Evolutionary conservation across 202 grass and related monocot genomes (phyloP).

Genomic region (Elaeis oleifera): DNA sequence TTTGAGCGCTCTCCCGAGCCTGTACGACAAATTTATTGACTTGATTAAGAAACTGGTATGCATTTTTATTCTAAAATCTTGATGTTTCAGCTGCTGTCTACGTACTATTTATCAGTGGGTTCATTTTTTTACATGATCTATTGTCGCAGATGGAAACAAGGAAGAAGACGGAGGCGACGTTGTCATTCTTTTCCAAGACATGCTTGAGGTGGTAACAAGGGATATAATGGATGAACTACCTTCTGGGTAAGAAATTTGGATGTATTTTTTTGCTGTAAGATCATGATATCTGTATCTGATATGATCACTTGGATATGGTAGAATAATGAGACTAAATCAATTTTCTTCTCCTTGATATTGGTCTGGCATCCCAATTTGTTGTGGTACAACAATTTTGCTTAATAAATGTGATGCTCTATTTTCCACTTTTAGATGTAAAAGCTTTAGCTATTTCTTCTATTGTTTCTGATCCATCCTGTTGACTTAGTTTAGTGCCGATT

Average conservation of each 20-base stretch:
- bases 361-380: too few relatives aligned
- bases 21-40: constrained; percentile 76
- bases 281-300: too few relatives aligned
- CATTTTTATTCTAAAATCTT: constrained; percentile 7
- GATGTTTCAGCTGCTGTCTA: constrained; percentile 3
- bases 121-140: constrained; percentile 17
- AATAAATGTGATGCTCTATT: too few relatives aligned
- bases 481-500: too few relatives aligned
- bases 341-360: too few relatives aligned
- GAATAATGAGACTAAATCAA: too few relatives aligned
- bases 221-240: constrained; percentile 94
- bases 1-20: constrained; percentile 61
- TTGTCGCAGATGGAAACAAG: constrained; percentile 54
- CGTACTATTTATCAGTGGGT: constrained; percentile 13
- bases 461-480: too few relatives aligned
- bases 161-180: constrained; percentile 54
- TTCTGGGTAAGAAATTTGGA: constrained; percentile 29
- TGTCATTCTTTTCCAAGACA: constrained; percentile 87
- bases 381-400: too few relatives aligned
- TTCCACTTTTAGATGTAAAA: too few relatives aligned
- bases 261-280: constrained; percentile 9
- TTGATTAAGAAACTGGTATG: constrained; percentile 69
- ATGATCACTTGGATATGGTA: too few relatives aligned
- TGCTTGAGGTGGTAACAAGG: constrained; percentile 92
- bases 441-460: too few relatives aligned